phyloP scores from a whole-genome alignment of 1,284 basidiomycete species.

The Marasmius oreades region DNA sequence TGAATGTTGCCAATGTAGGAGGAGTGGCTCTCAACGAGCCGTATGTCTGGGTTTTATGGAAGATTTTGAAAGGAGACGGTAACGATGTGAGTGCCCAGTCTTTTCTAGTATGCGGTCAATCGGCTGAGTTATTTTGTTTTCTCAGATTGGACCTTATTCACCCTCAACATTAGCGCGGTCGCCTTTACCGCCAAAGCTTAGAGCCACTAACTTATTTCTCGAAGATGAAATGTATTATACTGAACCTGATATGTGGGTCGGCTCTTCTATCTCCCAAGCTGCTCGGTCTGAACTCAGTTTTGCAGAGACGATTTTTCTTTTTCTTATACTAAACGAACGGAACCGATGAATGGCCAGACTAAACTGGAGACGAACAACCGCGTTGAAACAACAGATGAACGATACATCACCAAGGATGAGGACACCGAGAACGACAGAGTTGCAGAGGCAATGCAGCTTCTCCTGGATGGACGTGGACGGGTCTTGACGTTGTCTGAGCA shows the following conservation, averaged over 20 bases:
- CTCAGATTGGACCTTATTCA: constrained; percentile 72
- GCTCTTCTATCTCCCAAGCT: constrained; percentile 19
- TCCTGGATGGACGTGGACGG: constrained; percentile 63
- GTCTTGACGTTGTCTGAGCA: constrained; percentile 70
- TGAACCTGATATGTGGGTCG: constrained; percentile 40
- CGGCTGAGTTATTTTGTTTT: background rate
- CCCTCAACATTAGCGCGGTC: constrained; percentile 66
- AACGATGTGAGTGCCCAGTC: constrained; percentile 54
- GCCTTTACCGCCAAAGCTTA: constrained; percentile 65
- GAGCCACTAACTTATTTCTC: constrained; percentile 62
- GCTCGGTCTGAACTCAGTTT: constrained; percentile 8
- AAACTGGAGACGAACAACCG: constrained; percentile 24
- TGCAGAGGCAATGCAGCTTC: constrained; percentile 56
- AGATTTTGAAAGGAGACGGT: constrained; percentile 75
- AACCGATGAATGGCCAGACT: constrained; percentile 21
- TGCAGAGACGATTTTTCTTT: constrained; percentile 37
- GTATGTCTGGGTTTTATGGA: constrained; percentile 79
- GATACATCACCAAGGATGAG: constrained; percentile 29
- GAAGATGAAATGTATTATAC: constrained; percentile 53
- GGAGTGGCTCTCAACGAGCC: constrained; percentile 64
- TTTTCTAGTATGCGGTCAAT: constrained; percentile 9
- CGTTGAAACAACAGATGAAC: constrained; percentile 13
- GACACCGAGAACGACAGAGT: constrained; percentile 34
- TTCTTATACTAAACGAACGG: constrained; percentile 35
- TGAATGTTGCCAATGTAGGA: constrained; percentile 44